These are phyloP conservation scores for Trapa bicornis DNA, from an alignment of 345 rosid species.

Conservation along the genomic window DNA sequence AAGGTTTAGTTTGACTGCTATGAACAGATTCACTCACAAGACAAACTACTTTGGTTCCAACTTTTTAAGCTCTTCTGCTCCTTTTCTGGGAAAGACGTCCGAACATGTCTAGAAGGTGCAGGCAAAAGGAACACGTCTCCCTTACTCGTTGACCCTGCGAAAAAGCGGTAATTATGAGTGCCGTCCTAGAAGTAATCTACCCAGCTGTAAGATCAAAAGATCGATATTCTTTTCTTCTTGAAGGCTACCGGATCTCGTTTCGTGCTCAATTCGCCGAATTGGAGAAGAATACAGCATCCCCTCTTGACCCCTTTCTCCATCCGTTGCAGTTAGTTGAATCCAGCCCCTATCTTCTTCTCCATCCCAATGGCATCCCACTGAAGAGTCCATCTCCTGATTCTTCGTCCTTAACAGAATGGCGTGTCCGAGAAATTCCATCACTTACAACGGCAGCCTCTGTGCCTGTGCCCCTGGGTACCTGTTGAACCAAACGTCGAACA, in stretches of 20 bases:
- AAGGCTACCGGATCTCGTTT: neutral
- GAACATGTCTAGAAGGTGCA: no score
- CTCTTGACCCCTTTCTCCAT: no score
- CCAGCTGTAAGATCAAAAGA: neutral
- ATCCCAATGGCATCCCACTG: neutral
- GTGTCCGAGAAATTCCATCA: slow-evolving; percentile 49
- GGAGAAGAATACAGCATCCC: neutral
- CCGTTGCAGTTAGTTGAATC: neutral
- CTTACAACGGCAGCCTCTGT: slow-evolving; percentile 60
- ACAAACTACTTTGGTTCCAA: no score
- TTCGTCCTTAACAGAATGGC: slow-evolving; percentile 15
- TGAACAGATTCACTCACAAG: no score
- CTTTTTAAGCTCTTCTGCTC: no score
- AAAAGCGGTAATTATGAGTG: neutral
- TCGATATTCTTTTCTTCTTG: neutral
- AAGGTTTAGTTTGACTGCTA: no score
- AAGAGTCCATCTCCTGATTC: neutral
- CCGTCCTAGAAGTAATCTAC: neutral
- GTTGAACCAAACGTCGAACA: slow-evolving; percentile 27
- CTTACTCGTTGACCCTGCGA: no score
- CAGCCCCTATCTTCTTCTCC: neutral
- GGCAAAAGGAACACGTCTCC: neutral
- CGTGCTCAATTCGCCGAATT: neutral
- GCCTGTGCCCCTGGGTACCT: slow-evolving; percentile 67
- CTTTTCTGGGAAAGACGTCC: no score